These are phyloP conservation scores for Dryas drummondii DNA, from an alignment of 306 rosid species.

Conservation along the genomic window DNA sequence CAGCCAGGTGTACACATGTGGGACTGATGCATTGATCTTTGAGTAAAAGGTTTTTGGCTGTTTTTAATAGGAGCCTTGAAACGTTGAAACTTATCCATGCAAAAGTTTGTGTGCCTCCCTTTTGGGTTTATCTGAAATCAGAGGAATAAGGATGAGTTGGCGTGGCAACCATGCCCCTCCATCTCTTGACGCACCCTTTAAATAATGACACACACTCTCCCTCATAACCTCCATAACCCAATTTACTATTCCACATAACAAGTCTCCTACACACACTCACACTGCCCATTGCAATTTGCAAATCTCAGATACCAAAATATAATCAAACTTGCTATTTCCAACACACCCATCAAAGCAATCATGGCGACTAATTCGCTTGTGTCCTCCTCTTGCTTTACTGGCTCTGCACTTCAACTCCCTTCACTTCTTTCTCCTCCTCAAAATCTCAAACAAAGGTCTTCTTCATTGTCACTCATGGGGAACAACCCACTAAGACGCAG, in stretches of 20 bases:
- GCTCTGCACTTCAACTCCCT: slow-evolving; percentile 29
- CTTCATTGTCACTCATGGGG: neutral
- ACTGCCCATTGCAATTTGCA: neutral
- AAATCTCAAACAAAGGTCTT: slow-evolving; percentile 15
- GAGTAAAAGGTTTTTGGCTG: neutral
- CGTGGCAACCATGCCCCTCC: slow-evolving; percentile 23
- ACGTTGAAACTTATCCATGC: slow-evolving; percentile 32
- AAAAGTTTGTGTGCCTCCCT: neutral
- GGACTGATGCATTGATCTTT: neutral
- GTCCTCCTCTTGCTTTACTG: slow-evolving; percentile 36
- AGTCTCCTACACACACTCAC: neutral
- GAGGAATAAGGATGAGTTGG: neutral
- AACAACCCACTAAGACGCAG: slow-evolving; percentile 6
- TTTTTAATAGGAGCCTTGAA: no score
- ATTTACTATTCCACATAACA: no score
- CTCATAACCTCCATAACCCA: no score
- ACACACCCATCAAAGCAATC: no score
- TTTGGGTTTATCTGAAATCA: slow-evolving; percentile 10
- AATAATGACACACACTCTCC: neutral
- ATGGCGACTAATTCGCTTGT: slow-evolving; percentile 35
- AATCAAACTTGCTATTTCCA: neutral
- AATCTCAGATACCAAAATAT: neutral
- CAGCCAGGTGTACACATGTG: neutral
- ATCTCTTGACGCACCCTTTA: neutral
- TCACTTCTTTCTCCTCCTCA: slow-evolving; percentile 15